Evolutionary conservation across 2,329 filamentous ascomycete species (phyloP).

Genomic region (Fusarium armeniacum): DNA sequence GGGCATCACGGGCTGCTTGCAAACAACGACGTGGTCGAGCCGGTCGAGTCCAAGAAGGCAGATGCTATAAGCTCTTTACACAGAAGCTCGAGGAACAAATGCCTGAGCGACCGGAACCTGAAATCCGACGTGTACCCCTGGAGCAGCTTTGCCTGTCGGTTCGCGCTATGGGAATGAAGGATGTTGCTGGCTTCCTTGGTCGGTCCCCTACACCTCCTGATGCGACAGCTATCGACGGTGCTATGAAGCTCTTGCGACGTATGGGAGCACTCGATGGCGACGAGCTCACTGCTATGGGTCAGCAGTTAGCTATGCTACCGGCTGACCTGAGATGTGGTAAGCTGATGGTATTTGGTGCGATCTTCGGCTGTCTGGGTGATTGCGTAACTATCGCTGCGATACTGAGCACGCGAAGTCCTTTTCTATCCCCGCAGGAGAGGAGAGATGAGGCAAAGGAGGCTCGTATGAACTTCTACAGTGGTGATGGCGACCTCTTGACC

Average conservation of each 20-base stretch:
- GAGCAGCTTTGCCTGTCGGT: slow-evolving; percentile 96
- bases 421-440: slow-evolving; percentile 85
- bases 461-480: slow-evolving; percentile 78
- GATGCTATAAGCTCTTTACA: slow-evolving; percentile 96
- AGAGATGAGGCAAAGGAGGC: slow-evolving; percentile 86
- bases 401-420: slow-evolving; percentile 89
- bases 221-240: slow-evolving; percentile 85
- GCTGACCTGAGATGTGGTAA: slow-evolving; percentile 94
- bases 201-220: slow-evolving; percentile 92
- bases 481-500: slow-evolving; percentile 89
- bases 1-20: slow-evolving; percentile 93
- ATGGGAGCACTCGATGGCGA: slow-evolving; percentile 92
- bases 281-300: slow-evolving; percentile 89
- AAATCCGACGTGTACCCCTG: slow-evolving; percentile 91
- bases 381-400: slow-evolving; percentile 92
- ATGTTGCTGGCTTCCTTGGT: slow-evolving; percentile 84
- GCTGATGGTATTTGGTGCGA: slow-evolving; percentile 93
- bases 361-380: slow-evolving; percentile 92
- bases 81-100: slow-evolving; percentile 87
- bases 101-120: slow-evolving; percentile 89
- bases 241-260: slow-evolving; percentile 80
- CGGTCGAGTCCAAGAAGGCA: slow-evolving; percentile 89
- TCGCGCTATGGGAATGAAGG: slow-evolving; percentile 90
- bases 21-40: slow-evolving; percentile 95
- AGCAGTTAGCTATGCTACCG: slow-evolving; percentile 94